phyloP scores from a whole-genome alignment of 441 rosid species.

The Bruguiera hainesii region DNA sequence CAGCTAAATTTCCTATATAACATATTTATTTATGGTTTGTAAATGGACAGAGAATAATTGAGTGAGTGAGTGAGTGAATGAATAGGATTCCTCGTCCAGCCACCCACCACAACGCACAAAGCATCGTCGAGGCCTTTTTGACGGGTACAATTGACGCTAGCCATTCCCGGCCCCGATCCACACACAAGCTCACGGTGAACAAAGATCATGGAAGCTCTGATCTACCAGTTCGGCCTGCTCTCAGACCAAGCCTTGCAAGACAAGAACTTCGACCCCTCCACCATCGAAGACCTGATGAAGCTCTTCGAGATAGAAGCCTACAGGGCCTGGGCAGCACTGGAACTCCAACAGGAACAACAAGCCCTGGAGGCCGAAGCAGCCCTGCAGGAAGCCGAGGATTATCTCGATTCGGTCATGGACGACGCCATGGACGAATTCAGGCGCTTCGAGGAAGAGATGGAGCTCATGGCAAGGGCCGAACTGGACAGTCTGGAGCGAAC shows the following conservation, averaged over 20 bases:
- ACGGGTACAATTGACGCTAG: no score
- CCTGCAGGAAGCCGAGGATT: constrained; percentile 47
- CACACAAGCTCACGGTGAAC: no score
- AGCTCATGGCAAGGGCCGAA: constrained; percentile 33
- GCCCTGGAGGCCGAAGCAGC: constrained; percentile 43
- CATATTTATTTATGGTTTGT: no score
- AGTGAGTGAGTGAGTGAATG: no score
- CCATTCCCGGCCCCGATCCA: no score
- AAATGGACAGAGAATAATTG: no score
- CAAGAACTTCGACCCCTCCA: constrained; percentile 69
- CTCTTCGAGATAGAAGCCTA: constrained; percentile 85
- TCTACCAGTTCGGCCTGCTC: constrained; percentile 69
- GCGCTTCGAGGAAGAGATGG: constrained; percentile 73
- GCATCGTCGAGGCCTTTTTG: no score
- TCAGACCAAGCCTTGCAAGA: constrained; percentile 66
- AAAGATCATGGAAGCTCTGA: constrained; percentile 62
- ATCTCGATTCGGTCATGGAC: constrained; percentile 75
- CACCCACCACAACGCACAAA: no score
- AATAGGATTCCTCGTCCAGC: no score
- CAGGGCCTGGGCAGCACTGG: constrained; percentile 78
- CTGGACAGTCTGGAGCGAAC: constrained; percentile 18
- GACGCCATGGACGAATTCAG: constrained; percentile 72
- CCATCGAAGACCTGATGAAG: constrained; percentile 71
- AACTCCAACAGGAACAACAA: constrained; percentile 41
- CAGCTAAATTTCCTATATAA: no score